phyloP scores from a whole-genome alignment of 306 rosid genomes.

The Fagus crenata region DNA sequence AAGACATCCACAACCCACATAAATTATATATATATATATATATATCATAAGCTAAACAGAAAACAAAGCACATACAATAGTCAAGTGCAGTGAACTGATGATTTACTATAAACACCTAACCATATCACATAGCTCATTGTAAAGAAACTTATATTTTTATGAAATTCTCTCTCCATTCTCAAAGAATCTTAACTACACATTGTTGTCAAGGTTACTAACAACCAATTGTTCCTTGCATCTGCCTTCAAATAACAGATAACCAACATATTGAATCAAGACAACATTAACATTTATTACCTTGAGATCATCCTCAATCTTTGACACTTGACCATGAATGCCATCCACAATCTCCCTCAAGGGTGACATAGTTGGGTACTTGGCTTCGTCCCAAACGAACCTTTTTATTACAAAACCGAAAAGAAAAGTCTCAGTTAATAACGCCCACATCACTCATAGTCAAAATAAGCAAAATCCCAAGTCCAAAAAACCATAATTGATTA shows the following conservation, averaged over 20 bases:
- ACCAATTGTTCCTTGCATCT: slow-evolving; percentile 1
- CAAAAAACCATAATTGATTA: slow-evolving; percentile 9
- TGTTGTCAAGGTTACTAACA: not conserved
- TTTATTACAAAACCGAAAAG: not conserved
- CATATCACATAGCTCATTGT: not conserved
- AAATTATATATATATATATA: not conserved
- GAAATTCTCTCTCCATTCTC: not conserved
- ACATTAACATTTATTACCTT: slow-evolving; percentile 48
- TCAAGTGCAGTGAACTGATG: not conserved
- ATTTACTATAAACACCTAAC: not conserved
- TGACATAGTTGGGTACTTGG: slow-evolving; percentile 88
- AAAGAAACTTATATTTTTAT: not conserved
- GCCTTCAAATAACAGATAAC: slow-evolving; percentile 21
- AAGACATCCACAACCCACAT: not conserved
- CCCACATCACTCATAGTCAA: not conserved
- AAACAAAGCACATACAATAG: not conserved
- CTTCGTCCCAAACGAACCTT: slow-evolving; percentile 97
- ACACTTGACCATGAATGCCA: slow-evolving; percentile 76
- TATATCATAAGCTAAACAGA: not conserved
- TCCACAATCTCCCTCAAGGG: slow-evolving; percentile 77
- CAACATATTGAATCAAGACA: slow-evolving; percentile 8
- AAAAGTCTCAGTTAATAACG: slow-evolving; percentile 13
- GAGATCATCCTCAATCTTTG: slow-evolving; percentile 94
- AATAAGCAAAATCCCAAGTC: slow-evolving; percentile 14
- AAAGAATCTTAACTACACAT: not conserved